Evolutionary conservation across 805 yeast species (phyloP).

Genomic region (Schizosaccharomyces pombe): ASM294v3 CU329670.1:997501-998000

Average conservation of each 20-base stretch:
- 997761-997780: neutral
- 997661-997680: neutral
- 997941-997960: too few relatives aligned
- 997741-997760: neutral
- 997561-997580: neutral
- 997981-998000: too few relatives aligned
- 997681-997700: neutral
- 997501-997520: neutral
- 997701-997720: neutral
- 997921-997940: too few relatives aligned
- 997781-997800: neutral
- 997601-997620: neutral
- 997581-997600: neutral
- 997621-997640: neutral
- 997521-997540: neutral
- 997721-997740: neutral
- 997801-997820: neutral
- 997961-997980: too few relatives aligned
- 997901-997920: too few relatives aligned
- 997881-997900: too few relatives aligned
- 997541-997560: neutral
- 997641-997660: neutral
- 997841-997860: too few relatives aligned
- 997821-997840: too few relatives aligned
- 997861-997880: too few relatives aligned